phyloP scores from a whole-genome alignment of 768 basidiomycete species.

The Atractiella rhizophila region DNA sequence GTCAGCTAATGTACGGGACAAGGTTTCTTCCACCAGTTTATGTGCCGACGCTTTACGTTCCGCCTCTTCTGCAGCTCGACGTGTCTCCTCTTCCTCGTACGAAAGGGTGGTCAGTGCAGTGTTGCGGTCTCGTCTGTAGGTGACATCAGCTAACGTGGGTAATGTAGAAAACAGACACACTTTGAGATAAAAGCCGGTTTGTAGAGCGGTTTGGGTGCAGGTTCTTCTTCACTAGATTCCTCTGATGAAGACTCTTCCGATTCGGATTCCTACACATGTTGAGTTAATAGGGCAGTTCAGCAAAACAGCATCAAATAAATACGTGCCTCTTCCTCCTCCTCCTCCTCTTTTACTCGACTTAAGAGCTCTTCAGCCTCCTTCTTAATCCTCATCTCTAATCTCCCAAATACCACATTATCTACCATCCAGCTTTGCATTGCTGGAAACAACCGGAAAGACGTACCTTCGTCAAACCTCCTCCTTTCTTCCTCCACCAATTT shows the following conservation, averaged over 20 bases:
- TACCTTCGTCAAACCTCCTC: too few species aligned
- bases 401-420: neutral
- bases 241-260: slow-evolving; percentile 60
- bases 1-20: slow-evolving; percentile 66
- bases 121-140: slow-evolving; percentile 6
- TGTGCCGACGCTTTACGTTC: slow-evolving; percentile 47
- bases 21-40: slow-evolving; percentile 79
- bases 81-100: slow-evolving; percentile 39
- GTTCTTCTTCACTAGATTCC: slow-evolving; percentile 36
- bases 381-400: neutral
- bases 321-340: too few species aligned
- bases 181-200: slow-evolving; percentile 87
- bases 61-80: slow-evolving; percentile 50
- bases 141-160: neutral
- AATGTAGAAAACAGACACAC: slow-evolving; percentile 27
- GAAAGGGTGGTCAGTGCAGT: slow-evolving; percentile 37
- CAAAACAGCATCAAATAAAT: too few species aligned
- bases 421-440: slow-evolving; percentile 8
- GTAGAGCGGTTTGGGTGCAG: slow-evolving; percentile 48
- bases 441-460: slow-evolving; percentile 13
- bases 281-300: too few species aligned
- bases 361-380: neutral
- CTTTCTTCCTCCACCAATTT: too few species aligned
- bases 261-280: slow-evolving; percentile 47
- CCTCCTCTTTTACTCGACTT: slow-evolving; percentile 16